These are phyloP conservation scores for Diversispora eburnea DNA, from an alignment of 192 early-diverging fungal species.

Conservation along the genomic window DNA sequence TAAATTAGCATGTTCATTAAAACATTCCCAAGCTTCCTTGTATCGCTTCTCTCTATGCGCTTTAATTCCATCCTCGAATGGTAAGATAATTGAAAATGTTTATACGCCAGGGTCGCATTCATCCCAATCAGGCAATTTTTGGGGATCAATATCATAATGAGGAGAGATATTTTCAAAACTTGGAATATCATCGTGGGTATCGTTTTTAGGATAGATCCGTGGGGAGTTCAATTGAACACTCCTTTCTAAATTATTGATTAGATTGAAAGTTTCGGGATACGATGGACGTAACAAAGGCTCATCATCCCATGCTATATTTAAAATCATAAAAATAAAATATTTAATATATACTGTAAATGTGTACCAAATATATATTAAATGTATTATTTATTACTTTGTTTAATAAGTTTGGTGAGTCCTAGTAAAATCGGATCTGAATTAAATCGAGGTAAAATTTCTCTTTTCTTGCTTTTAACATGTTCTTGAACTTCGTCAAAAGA, in stretches of 20 bases:
- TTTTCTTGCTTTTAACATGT: background rate
- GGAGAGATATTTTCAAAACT: no score
- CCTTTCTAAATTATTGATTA: no score
- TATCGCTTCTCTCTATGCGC: background rate
- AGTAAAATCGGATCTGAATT: background rate
- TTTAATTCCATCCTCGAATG: slow-evolving; percentile 19
- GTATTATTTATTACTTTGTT: background rate
- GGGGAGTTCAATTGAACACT: no score
- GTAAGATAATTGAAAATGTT: background rate
- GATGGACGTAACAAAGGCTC: no score
- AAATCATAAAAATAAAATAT: background rate
- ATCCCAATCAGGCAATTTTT: background rate
- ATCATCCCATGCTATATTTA: no score
- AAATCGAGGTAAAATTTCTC: background rate
- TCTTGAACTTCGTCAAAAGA: background rate
- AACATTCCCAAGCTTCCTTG: slow-evolving; percentile 18
- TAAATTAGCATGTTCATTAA: slow-evolving; percentile 16
- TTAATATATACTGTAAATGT: background rate
- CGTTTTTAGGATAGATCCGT: no score
- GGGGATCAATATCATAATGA: background rate
- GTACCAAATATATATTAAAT: background rate
- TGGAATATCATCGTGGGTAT: no score
- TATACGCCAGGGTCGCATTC: background rate
- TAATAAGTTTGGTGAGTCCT: background rate
- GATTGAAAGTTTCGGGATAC: no score